Evolutionary conservation across 129 eudicot species (phyloP).

Genomic region (Apium graveolens): DNA sequence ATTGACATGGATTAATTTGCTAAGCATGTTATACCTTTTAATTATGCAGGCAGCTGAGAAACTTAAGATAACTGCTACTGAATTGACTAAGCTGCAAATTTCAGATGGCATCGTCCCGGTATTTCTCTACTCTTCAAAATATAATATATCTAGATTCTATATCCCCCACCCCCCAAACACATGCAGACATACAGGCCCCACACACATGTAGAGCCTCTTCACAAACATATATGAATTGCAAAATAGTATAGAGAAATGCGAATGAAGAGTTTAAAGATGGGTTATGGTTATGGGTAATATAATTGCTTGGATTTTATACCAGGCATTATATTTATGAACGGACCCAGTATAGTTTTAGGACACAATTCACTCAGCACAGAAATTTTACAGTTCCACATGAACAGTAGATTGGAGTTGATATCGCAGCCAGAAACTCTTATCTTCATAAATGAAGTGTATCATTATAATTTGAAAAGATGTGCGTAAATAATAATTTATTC

Average conservation of each 20-base stretch:
- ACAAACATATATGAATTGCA: background rate
- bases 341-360: background rate
- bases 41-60: conserved; percentile 75
- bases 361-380: background rate
- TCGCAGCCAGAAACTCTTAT: background rate
- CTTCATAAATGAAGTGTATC: background rate
- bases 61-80: conserved; percentile 81
- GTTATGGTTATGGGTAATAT: no score
- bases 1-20: background rate
- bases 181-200: background rate
- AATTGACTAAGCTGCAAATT: conserved; percentile 55
- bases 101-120: conserved; percentile 76
- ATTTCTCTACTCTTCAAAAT: conserved; percentile 9
- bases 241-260: background rate
- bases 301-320: background rate
- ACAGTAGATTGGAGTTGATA: background rate
- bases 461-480: background rate
- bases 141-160: background rate
- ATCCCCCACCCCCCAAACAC: background rate
- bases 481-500: background rate
- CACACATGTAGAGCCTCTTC: background rate
- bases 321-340: background rate
- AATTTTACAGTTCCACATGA: background rate
- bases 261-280: background rate
- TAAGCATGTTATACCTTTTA: conserved; percentile 4